phyloP scores from a whole-genome alignment of 2,329 filamentous ascomycete species.

The Neofusicoccum sp. region DNA sequence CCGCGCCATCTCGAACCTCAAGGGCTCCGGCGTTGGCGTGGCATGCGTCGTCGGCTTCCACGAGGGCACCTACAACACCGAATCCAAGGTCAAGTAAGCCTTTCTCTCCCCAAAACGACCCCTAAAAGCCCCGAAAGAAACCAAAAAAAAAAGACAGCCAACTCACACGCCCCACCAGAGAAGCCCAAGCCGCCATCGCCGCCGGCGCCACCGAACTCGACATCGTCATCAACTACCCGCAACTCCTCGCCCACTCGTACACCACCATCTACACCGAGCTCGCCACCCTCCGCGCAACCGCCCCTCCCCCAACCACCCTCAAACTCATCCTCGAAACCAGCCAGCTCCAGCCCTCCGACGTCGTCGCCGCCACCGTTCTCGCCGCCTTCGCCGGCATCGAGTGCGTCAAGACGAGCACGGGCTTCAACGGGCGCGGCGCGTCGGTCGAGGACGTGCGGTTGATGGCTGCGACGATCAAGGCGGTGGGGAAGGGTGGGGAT shows the following conservation, averaged over 20 bases:
- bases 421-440: conserved; percentile 60
- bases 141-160: background rate
- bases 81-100: conserved; percentile 48
- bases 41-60: conserved; percentile 64
- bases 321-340: conserved; percentile 65
- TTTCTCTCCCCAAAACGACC: background rate
- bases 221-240: conserved; percentile 59
- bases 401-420: conserved; percentile 64
- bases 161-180: conserved; percentile 29
- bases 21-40: conserved; percentile 52
- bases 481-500: conserved; percentile 38
- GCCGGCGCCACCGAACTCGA: conserved; percentile 60
- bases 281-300: conserved; percentile 52
- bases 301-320: conserved; percentile 44
- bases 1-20: conserved; percentile 53
- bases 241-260: conserved; percentile 39
- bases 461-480: conserved; percentile 55
- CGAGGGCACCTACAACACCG: conserved; percentile 58
- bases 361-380: conserved; percentile 57
- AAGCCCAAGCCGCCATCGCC: conserved; percentile 52
- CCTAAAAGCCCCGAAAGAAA: no score
- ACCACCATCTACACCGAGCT: conserved; percentile 57
- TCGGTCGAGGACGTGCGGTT: conserved; percentile 55
- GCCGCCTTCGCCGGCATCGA: conserved; percentile 57
- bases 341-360: conserved; percentile 51